These are phyloP conservation scores for Cicer bijugum DNA, from an alignment of 306 rosid species.

Conservation along the genomic window DNA sequence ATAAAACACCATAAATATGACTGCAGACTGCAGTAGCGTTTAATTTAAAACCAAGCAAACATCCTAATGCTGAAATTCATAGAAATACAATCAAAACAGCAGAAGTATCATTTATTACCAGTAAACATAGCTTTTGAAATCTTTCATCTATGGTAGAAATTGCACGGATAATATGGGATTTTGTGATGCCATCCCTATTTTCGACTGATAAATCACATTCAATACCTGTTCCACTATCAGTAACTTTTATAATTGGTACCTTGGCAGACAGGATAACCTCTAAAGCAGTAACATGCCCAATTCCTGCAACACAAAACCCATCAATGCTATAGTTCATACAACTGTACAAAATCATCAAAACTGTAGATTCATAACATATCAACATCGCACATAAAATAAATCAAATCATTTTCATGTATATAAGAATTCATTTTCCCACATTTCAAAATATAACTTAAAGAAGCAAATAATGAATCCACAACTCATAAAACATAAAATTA, in stretches of 20 bases:
- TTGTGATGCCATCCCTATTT: constrained; percentile 56
- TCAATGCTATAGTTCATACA: constrained; percentile 28
- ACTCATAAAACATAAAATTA: constrained; percentile 25
- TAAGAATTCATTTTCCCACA: neutral
- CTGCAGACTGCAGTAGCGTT: neutral
- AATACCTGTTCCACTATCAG: constrained; percentile 59
- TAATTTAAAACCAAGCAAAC: constrained; percentile 22
- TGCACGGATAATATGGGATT: constrained; percentile 51
- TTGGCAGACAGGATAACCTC: constrained; percentile 45
- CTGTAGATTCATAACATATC: constrained; percentile 30
- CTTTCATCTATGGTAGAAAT: constrained; percentile 57
- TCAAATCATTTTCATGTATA: constrained; percentile 13
- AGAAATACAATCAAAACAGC: constrained; percentile 29
- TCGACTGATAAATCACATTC: constrained; percentile 62
- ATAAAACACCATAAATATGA: neutral
- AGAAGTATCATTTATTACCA: constrained; percentile 48
- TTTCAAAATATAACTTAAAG: neutral
- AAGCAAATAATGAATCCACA: neutral
- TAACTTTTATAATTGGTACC: constrained; percentile 59
- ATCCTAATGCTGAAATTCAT: constrained; percentile 19
- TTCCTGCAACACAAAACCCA: constrained; percentile 43
- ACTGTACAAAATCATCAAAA: constrained; percentile 16
- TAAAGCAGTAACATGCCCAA: constrained; percentile 52
- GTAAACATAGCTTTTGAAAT: constrained; percentile 53
- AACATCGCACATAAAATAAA: constrained; percentile 29